These are phyloP conservation scores for Eucalyptus cladocalyx DNA, from an alignment of 345 rosid genomes.

Conservation along the genomic window DNA sequence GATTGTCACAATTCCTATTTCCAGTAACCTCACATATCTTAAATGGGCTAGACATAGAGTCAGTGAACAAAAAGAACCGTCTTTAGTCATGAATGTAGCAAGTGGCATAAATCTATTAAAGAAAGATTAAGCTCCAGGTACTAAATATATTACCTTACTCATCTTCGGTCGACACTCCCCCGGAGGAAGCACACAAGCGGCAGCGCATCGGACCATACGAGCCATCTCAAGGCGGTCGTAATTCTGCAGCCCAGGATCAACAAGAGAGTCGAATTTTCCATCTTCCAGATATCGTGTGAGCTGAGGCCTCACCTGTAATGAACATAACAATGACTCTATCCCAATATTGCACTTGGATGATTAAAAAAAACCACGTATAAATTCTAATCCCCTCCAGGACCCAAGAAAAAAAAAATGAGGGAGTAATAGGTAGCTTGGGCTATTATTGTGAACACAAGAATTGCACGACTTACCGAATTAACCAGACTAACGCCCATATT, in stretches of 20 bases:
- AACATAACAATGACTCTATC: not conserved
- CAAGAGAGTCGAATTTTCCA: slow-evolving; percentile 43
- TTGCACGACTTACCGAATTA: slow-evolving; percentile 51
- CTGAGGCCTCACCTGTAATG: slow-evolving; percentile 59
- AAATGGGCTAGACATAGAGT: not conserved
- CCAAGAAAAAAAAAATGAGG: not conserved
- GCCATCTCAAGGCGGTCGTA: slow-evolving; percentile 41
- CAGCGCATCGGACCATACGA: slow-evolving; percentile 42
- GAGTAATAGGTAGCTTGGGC: not conserved
- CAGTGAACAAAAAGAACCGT: not conserved
- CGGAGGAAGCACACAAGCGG: no score
- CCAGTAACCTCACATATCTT: not conserved
- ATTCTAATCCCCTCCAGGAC: not conserved
- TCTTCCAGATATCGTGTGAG: slow-evolving; percentile 53
- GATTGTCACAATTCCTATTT: not conserved
- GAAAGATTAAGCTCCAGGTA: not conserved
- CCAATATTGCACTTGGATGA: not conserved
- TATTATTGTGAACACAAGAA: not conserved
- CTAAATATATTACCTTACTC: not conserved
- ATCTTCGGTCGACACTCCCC: no score
- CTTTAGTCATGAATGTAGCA: not conserved
- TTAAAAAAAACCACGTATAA: not conserved
- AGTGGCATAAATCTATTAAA: no score
- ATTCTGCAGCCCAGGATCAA: slow-evolving; percentile 4
- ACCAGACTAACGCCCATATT: not conserved